phyloP scores from a whole-genome alignment of 192 early-diverging fungal genomes.

The Coemansia asiatica region DNA sequence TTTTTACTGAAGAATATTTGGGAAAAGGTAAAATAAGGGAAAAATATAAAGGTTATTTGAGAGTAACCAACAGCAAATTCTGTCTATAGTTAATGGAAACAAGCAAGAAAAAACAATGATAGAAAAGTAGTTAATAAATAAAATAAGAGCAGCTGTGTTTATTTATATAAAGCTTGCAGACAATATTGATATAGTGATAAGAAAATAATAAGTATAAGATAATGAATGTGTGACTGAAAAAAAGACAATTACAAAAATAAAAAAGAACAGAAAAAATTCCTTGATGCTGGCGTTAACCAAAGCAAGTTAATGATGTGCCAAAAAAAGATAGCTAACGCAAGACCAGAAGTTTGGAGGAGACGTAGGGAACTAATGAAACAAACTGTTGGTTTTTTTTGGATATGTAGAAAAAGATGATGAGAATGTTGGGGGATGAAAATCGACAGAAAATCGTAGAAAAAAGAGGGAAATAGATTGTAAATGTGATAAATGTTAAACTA shows the following conservation, averaged over 20 bases:
- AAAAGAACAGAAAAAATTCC: background rate
- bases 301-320: background rate
- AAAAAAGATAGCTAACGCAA: background rate
- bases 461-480: background rate
- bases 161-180: background rate
- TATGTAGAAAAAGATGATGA: constrained; percentile 1
- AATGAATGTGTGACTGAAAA: background rate
- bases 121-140: background rate
- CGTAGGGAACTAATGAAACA: background rate
- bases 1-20: background rate
- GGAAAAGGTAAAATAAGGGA: background rate
- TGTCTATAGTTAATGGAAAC: background rate
- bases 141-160: background rate
- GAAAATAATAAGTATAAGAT: background rate
- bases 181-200: background rate
- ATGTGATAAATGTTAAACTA: background rate
- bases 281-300: background rate
- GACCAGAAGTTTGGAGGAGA: background rate
- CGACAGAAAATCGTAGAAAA: background rate
- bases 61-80: background rate
- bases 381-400: background rate
- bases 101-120: background rate
- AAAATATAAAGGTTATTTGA: background rate
- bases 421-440: background rate
- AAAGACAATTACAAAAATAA: background rate